These are phyloP conservation scores for Candida pini DNA, from an alignment of 805 yeast species.

Conservation along the genomic window DNA sequence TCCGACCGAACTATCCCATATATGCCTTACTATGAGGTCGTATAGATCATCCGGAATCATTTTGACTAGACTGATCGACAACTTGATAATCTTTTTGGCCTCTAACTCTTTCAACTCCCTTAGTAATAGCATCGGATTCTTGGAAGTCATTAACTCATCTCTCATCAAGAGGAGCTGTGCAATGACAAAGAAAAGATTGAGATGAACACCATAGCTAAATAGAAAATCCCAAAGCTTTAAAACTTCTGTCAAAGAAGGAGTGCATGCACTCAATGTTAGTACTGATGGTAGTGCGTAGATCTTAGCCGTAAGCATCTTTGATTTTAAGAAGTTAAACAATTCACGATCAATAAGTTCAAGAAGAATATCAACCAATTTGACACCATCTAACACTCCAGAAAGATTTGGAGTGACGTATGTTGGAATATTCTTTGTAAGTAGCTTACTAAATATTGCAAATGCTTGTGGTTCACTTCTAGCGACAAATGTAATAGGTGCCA, in stretches of 20 bases:
- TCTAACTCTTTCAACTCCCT: conserved; percentile 68
- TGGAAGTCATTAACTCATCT: conserved; percentile 49
- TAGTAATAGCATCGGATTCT: conserved; percentile 69
- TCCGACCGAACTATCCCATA: conserved; percentile 41
- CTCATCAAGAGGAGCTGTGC: conserved; percentile 76
- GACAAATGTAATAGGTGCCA: conserved; percentile 77
- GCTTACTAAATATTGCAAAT: conserved; percentile 58
- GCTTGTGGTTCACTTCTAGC: conserved; percentile 84
- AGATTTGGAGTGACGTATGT: conserved; percentile 71
- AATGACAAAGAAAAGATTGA: conserved; percentile 77
- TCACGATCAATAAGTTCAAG: conserved; percentile 69
- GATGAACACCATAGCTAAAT: conserved; percentile 85
- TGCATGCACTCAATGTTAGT: conserved; percentile 79
- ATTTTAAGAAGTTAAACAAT: conserved; percentile 50
- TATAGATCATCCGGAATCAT: conserved; percentile 64
- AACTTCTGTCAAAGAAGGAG: conserved; percentile 75
- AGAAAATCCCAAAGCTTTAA: conserved; percentile 83
- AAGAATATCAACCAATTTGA: conserved; percentile 65
- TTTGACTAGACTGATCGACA: conserved; percentile 75
- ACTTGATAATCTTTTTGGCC: conserved; percentile 67
- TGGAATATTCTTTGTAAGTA: conserved; percentile 65
- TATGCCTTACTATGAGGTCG: conserved; percentile 57
- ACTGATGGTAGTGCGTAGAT: conserved; percentile 83
- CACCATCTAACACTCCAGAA: conserved; percentile 78
- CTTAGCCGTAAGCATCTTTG: conserved; percentile 72